Base-by-base conservation (phyloP, 2,329 filamentous ascomycete species). In the Exophiala mesophila region DNA sequence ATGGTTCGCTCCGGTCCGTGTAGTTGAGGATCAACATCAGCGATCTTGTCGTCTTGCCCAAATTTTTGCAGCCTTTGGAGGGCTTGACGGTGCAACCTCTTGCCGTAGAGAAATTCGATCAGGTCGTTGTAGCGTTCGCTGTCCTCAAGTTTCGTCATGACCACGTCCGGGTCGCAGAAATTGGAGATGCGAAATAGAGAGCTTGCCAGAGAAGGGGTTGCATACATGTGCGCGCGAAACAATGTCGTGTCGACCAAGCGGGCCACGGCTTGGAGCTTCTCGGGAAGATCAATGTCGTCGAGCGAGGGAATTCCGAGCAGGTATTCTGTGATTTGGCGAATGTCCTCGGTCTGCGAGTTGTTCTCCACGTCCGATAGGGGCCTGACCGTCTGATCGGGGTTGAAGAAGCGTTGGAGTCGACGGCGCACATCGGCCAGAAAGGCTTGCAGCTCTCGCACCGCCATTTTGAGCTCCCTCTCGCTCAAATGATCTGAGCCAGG, bases 61-160 rank as follows among this genome's bases (percentile, higher is more conserved):
- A 96, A 96, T 50, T 82, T 84, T 54, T 79, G 77, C 1, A 98
- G 73, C 20, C 96, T 69, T 52, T 88, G 84, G 13, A 98, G 68
- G 0, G 92, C 90, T 58, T 94, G 82, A 13, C 83, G 80, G 64
- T 98, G 92, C 29, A 97, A 74, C 62, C 84, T 89, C 68, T 98
- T 98, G 50, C 92, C 92, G 57, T 94, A 88, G 54, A 97, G 82
- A 60, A 98, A 98, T 62, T 97, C 90, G n/a, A 98, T 88, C 2
- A 98, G 71, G 65, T 97, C 90, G 38, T 83, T 90, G 64, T 94
- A 96, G 21, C 89, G 80, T 44, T 85, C 85, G 29, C 83, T 87
- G 61, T 95, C 87, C 46, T 95, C 80, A 3, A 98, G 71, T 56
- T 88, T 88, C 63, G 95, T 86, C 60, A 95, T 92, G 16, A 98